Conservation (phyloP, 176 grass and related monocot genomes). For the Thinopyrum elongatum region DNA sequence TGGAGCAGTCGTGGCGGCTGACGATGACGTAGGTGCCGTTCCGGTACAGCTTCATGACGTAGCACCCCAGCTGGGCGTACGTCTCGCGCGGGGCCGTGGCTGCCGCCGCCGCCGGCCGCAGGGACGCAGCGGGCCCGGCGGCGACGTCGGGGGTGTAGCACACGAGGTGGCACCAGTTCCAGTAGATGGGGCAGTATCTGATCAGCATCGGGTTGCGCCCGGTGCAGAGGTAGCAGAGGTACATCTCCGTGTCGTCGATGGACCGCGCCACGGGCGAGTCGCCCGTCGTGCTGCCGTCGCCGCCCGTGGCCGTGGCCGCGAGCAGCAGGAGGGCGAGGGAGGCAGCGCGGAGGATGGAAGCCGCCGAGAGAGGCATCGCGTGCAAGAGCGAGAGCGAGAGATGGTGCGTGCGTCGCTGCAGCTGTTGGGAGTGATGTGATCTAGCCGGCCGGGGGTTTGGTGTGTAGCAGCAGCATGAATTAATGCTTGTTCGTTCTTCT, state of each 20-base stretch:
- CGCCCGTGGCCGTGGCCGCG: neutral
- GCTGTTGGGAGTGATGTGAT: neutral
- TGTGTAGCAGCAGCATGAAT: neutral
- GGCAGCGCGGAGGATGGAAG: neutral
- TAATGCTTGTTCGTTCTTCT: neutral
- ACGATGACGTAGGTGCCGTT: conserved; percentile 39
- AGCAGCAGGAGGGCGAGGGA: conserved; percentile 3
- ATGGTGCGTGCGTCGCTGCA: neutral
- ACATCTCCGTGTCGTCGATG: neutral
- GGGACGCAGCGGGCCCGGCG: neutral
- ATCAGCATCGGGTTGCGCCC: conserved; percentile 33
- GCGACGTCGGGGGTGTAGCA: neutral
- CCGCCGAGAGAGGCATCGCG: conserved; percentile 4
- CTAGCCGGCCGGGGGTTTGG: neutral
- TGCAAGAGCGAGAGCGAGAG: neutral
- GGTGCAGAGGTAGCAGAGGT: conserved; percentile 47
- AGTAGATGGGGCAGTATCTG: conserved; percentile 34
- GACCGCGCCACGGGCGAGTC: neutral
- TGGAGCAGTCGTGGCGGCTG: neutral
- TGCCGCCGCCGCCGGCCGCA: neutral
- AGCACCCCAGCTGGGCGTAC: conserved; percentile 13
- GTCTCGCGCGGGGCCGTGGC: neutral
- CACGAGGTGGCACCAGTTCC: conserved; percentile 33
- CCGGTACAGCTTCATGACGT: conserved; percentile 46
- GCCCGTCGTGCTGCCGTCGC: neutral